phyloP scores from a whole-genome alignment of 257 asterid genomes.

The Solanum microdontum region DNA sequence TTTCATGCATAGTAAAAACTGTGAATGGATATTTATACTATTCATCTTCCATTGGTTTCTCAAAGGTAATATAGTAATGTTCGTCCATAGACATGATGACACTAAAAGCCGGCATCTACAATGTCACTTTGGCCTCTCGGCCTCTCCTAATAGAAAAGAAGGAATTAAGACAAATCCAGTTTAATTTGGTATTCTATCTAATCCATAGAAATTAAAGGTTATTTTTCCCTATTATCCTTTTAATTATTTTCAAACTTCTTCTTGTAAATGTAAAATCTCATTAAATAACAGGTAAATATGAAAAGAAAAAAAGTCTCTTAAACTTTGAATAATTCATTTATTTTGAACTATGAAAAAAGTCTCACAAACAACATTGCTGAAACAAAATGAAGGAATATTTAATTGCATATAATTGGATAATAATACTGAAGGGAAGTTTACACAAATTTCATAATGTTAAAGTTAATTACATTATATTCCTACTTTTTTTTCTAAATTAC shows the following conservation, averaged over 20 bases:
- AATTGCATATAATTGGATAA: neutral
- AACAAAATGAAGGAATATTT: neutral
- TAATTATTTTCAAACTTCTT: too few relatives aligned
- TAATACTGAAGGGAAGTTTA: too few relatives aligned
- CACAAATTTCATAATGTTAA: too few relatives aligned
- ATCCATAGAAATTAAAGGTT: neutral
- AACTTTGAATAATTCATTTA: too few relatives aligned
- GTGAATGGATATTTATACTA: neutral
- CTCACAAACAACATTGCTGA: neutral
- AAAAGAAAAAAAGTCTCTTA: too few relatives aligned
- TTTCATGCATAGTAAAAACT: neutral
- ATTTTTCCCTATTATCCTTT: too few relatives aligned
- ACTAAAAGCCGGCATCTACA: neutral
- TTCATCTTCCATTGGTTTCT: neutral
- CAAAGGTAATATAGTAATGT: neutral
- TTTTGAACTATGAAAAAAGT: too few relatives aligned
- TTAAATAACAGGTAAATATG: too few relatives aligned
- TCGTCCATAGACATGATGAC: neutral
- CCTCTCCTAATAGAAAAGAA: neutral
- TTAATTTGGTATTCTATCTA: neutral
- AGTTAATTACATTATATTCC: too few relatives aligned
- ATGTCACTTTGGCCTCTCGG: neutral
- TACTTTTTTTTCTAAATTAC: too few relatives aligned
- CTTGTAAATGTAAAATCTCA: neutral
- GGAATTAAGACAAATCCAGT: neutral